Conservation (phyloP, 2,329 filamentous ascomycete species). For the Magnaporthiopsis rhizophila region DNA sequence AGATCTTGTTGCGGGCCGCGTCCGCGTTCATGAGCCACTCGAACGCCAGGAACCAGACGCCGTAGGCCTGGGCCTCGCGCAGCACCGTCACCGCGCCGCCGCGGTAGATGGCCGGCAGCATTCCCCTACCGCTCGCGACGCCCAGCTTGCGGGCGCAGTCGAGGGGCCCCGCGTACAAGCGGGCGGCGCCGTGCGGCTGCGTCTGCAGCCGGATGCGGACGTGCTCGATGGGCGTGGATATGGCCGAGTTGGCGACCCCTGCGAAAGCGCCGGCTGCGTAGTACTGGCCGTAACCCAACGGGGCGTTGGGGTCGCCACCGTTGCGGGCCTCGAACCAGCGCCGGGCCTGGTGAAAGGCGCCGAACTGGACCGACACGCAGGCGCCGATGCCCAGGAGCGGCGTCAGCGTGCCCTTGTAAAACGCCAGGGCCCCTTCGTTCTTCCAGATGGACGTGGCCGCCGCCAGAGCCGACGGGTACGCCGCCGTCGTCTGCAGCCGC, state of each 20-base stretch:
- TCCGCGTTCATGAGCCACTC: conserved; percentile 95
- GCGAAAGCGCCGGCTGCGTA: conserved; percentile 87
- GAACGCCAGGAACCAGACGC: conserved; percentile 89
- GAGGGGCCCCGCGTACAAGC: conserved; percentile 74
- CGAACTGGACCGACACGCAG: conserved; percentile 97
- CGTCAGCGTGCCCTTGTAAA: conserved; percentile 97
- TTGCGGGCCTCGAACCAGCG: conserved; percentile 78
- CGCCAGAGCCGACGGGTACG: conserved; percentile 72
- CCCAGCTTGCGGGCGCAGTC: conserved; percentile 87
- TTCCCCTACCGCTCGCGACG: conserved; percentile 50
- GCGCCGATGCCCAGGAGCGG: conserved; percentile 93
- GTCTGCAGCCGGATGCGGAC: conserved; percentile 93
- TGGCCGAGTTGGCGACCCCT: conserved; percentile 77
- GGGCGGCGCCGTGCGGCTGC: conserved; percentile 76
- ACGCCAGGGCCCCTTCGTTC: conserved; percentile 81
- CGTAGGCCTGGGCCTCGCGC: conserved; percentile 91
- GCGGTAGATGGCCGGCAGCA: conserved; percentile 72
- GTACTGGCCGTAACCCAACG: conserved; percentile 76
- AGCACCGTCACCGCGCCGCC: conserved; percentile 78
- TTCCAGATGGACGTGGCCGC: conserved; percentile 78
- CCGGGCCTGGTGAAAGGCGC: conserved; percentile 87
- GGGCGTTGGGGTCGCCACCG: conserved; percentile 40
- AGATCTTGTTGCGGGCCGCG: conserved; percentile 65
- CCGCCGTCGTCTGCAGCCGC: conserved; percentile 78
- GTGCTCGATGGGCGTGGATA: conserved; percentile 93